Base-by-base conservation (phyloP, 2,329 filamentous ascomycete genomes). In the Arthrocladium fulminans region DNA sequence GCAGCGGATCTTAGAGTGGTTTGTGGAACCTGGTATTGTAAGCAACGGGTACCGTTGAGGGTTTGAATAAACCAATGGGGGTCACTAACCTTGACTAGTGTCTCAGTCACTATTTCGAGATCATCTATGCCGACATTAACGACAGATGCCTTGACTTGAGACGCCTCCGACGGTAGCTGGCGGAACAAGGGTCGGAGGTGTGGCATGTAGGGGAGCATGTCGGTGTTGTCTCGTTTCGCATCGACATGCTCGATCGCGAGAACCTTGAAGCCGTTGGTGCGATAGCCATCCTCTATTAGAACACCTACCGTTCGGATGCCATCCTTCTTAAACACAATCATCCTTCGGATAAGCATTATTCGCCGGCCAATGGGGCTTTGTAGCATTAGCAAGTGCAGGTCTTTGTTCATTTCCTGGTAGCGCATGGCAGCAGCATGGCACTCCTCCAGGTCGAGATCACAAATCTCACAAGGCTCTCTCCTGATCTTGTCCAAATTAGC, bases 401-500 rank as follows among this genome's bases (percentile, higher is more conserved):
- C 85, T 15, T 77, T 73, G 0, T 88, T 95, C n/a, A 92, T 70
- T 51, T 80, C 77, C 61, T 84, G 83, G 62, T 82, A 94, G 52
- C 86, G 80, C 65, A 95, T 83, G 2, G 86, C 81, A 1, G 88
- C 84, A 57, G 85, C 76, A 62, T 97, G 90, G 57, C 86, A 94
- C 47, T 75, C 70, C 54, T 89, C 85, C 58, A 98, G 76, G 57
- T 88, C 81, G 34, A 76, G 69, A 62, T 95, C 87, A 62, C 92
- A 98, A 23, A 84, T 81, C 20, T 79, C 70, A 65, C 92, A 98
- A 17, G 83, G 66, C 59, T 95, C 87, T 10, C 90, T 77, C 66
- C 90, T 94, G 61, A 97, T 80, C 68, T 90, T 94, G 47, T 82
- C 88, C 48, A 98, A 69, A 68, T 94, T 90, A 3, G 87, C 89